These are phyloP conservation scores for grape (Vitis vinifera) DNA, from an alignment of 164 flowering plant genomes.

Conservation along the genomic window ASM3070453v1 NC_081822.1:6894501-6895000, in stretches of 20 bases:
- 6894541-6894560: too few species aligned
- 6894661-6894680: too few species aligned
- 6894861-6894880: slow-evolving; percentile 22
- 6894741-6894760: background rate
- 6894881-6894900: slow-evolving; percentile 14
- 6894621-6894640: too few species aligned
- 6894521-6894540: too few species aligned
- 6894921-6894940: slow-evolving; percentile 25
- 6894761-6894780: background rate
- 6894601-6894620: too few species aligned
- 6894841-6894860: slow-evolving; percentile 22
- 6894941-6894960: slow-evolving; percentile 13
- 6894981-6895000: slow-evolving; percentile 15
- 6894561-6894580: too few species aligned
- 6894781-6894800: too few species aligned
- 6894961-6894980: slow-evolving; percentile 10
- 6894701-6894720: too few species aligned
- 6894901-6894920: slow-evolving; percentile 24
- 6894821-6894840: slow-evolving; percentile 5
- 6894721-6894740: background rate
- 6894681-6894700: background rate
- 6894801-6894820: slow-evolving; percentile 17
- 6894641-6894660: too few species aligned
- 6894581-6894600: too few species aligned
- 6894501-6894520: too few species aligned